Evolutionary conservation across 139 green algal genomes (phyloP), one percentile per base, ranked within the genome.

Genomic region (Chlorella sp.): DNA sequence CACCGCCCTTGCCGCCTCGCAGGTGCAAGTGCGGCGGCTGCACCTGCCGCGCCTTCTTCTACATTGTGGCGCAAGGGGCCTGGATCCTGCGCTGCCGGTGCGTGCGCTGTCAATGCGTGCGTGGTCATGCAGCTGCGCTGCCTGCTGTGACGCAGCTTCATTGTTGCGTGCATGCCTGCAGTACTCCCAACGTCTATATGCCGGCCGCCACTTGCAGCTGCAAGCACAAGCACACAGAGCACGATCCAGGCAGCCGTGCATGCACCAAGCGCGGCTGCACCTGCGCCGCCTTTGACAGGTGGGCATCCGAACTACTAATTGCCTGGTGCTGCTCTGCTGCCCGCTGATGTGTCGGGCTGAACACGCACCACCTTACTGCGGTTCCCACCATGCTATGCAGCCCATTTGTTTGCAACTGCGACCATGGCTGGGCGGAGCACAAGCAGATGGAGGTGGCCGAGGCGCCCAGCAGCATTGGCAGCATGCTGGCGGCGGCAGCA

Each of bases 371-470:
- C n/a, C n/a, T n/a, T n/a, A n/a, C n/a, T n/a, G n/a, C n/a, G n/a
- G n/a, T n/a, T n/a, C n/a, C n/a, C n/a, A n/a, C n/a, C n/a, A n/a
- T n/a, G n/a, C n/a, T n/a, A n/a, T 51, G 44, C 51, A 60, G 74
- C 32, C 92, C 94, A 11, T 97, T 93, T 91, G 94, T 96, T 1
- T 97, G 94, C 87, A 97, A 97, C 80, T 97, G 94, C 85, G 84
- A 95, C 62, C 93, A 96, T 44, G 83, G 90, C 13, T 96, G 94
- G 94, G 75, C 75, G 0, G 71, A 90, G 3, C 92, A 96, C 83
- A 71, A 83, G 56, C 92, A 95, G 63, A 36, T 89, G 28, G 32
- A 87, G 41, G 79, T 91, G 17, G 28, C 67, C 9, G 75, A 67
- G 44, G 51, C 86, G 62, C 74, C 80, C 4, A 32, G 39, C n/a